Evolutionary conservation across 1,284 basidiomycete species (phyloP), one percentile per base, ranked within the genome.

Genomic region (Calocybe gambosa): DNA sequence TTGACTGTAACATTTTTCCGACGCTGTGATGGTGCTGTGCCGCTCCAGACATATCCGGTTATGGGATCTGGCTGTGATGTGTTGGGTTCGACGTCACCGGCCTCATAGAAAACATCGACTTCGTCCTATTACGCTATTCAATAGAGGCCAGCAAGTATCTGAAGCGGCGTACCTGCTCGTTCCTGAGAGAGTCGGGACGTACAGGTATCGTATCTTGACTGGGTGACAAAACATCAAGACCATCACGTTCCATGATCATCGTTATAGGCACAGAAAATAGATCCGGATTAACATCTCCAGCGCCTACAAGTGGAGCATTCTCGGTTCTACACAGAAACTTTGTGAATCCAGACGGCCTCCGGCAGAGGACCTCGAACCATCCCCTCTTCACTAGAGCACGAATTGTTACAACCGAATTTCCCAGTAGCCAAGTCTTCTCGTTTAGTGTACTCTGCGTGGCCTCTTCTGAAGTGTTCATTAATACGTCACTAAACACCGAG

Each of bases 311-410:
- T 0, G 91, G 89, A 0, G 90, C 79, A 61, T 99, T 98, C 62
- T 98, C 94, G 26, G 94, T 64, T 58, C 89, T 83, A 62, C 89
- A 91, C n/a, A 97, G 68, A 60, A 98, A 83, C 55, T 78, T 82
- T 2, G 90, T 89, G 49, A 86, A 85, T 3, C 96, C 96, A 0
- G 94, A 97, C 0, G 96, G 86, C 15, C 96, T 77, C 6, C 93
- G 80, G 0, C 89, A 85, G 29, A 86, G 67, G 5, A 98, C 81
- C 59, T 95, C 92, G 19, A 94, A 78, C 95, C 95, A 98, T 2
- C 93, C 93, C 1, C 80, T 71, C 49, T 82, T 77, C 5, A 77
- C 70, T 31, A 96, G 73, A 0, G 83, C 71, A 9, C 85, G 82
- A 39, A 98, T 78, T 1, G 93, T 94, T 42, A 99, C 70, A 39